Evolutionary conservation across 2,329 filamentous ascomycete genomes (phyloP), one percentile per base, ranked within the genome.

Genomic region (Drechmeria coniospora): DNA sequence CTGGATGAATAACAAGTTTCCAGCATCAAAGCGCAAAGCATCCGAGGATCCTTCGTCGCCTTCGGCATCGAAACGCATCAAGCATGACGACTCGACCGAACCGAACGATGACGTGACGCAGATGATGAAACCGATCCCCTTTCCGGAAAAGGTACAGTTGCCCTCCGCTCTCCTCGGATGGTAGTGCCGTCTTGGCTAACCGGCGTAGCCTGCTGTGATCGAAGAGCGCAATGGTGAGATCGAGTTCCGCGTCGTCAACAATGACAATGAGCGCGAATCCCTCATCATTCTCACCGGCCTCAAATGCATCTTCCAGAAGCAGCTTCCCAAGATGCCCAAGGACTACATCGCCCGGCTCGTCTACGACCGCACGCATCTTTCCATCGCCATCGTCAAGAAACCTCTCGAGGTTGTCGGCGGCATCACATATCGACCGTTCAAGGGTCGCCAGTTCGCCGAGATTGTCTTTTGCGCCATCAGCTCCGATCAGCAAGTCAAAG

Each of bases 401-500:
- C 87, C 90, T 1, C 63, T 94, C 27, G 84, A 94, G 46, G 84
- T 93, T n/a, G 79, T 93, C 23, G 87, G 86, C 36, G 90, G 90
- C 33, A 95, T 98, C 47, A 94, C 90, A 14, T 98, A 93, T 54
- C 75, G 87, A 10, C 86, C 86, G 0, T 98, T 98, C 57, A 83
- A 86, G 46, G 77, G 78, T 30, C 79, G 87, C 29, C 73, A 80
- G 42, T 98, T 98, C 47, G 90, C 90, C 38, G 90, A 98, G 57
- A 98, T 98, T 43, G 90, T 98, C 32, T 98, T 98, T 49, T 98
- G 87, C 51, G 90, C 90, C 40, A 92, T 98, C 43, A 92, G 81
- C 30, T 93, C 83, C 1, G 90, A 95, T 47, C 90, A 98, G 53
- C 90, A 98, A 54, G 90, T 98, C 42, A 98, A 95, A 56, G 90